phyloP scores from a whole-genome alignment of 1,284 basidiomycete species.

The Boletellus deceptivus region DNA sequence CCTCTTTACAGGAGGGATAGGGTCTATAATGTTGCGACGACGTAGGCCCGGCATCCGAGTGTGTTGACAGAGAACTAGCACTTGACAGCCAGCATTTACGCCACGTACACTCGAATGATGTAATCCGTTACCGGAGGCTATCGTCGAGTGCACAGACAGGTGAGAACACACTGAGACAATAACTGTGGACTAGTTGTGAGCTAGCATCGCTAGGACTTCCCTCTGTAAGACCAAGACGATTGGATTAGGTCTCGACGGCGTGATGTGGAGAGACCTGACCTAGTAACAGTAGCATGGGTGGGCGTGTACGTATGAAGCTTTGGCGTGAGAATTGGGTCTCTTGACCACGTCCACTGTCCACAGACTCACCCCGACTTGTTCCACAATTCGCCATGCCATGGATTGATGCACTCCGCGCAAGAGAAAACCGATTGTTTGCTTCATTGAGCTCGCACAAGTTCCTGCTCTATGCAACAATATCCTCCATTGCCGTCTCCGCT shows the following conservation, averaged over 20 bases:
- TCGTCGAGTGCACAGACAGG: no score
- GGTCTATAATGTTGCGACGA: slow-evolving; percentile 6
- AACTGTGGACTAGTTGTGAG: no score
- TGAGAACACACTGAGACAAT: no score
- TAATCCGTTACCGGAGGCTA: background rate
- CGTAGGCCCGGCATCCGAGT: slow-evolving; percentile 15
- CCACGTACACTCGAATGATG: no score
- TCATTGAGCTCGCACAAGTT: slow-evolving; percentile 62
- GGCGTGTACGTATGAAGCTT: no score
- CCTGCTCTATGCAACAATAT: slow-evolving; percentile 67
- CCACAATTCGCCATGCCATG: slow-evolving; percentile 27
- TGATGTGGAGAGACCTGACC: no score
- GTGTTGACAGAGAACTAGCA: no score
- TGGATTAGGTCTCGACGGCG: no score
- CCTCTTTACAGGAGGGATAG: background rate
- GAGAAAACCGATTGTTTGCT: slow-evolving; percentile 42
- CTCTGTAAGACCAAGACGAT: no score
- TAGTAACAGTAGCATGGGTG: no score
- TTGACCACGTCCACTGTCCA: slow-evolving; percentile 12
- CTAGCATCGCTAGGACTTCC: no score
- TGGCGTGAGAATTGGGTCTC: slow-evolving; percentile 12
- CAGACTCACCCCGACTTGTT: background rate
- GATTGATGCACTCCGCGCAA: slow-evolving; percentile 37
- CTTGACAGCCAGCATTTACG: no score
- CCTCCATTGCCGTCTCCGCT: slow-evolving; percentile 66